Evolutionary conservation across 192 early-diverging fungal genomes (phyloP).

Genomic region (Pilobolus umbonatus): DNA sequence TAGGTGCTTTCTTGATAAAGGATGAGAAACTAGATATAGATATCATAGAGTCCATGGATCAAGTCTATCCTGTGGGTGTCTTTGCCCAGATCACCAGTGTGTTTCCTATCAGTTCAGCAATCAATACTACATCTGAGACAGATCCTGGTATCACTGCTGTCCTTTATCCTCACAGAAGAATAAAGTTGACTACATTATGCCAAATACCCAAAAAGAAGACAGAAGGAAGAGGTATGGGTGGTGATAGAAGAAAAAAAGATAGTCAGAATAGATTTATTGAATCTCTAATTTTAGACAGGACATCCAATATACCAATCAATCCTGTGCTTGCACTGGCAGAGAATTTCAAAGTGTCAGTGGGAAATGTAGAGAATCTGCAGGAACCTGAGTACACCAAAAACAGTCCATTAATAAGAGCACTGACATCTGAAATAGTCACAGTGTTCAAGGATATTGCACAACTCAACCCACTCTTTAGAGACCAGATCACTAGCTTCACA

Average conservation of each 20-base stretch:
- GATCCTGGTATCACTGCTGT: slow-evolving; percentile 85
- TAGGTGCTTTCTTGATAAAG: slow-evolving; percentile 92
- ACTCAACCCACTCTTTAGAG: slow-evolving; percentile 91
- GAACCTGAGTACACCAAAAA: slow-evolving; percentile 83
- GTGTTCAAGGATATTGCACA: slow-evolving; percentile 95
- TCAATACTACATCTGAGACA: slow-evolving; percentile 56
- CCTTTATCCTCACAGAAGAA: slow-evolving; percentile 91
- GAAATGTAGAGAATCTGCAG: slow-evolving; percentile 81
- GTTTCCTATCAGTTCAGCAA: no score
- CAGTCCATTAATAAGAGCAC: slow-evolving; percentile 81
- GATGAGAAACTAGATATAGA: slow-evolving; percentile 87
- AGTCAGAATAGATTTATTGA: neutral
- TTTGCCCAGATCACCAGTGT: slow-evolving; percentile 96
- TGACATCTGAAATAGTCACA: slow-evolving; percentile 89
- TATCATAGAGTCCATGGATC: slow-evolving; percentile 62
- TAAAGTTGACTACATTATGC: slow-evolving; percentile 72
- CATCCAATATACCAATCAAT: slow-evolving; percentile 32
- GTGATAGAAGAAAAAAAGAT: neutral
- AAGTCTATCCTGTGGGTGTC: slow-evolving; percentile 88
- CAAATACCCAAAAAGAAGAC: neutral
- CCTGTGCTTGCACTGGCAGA: slow-evolving; percentile 40
- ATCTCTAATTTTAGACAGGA: neutral
- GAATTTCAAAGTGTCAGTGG: slow-evolving; percentile 78
- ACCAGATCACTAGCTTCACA: slow-evolving; percentile 95
- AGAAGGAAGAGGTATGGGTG: slow-evolving; percentile 2